Base-by-base conservation (phyloP, 208 protist species). In the Acanthamoeba triangularis region DNA sequence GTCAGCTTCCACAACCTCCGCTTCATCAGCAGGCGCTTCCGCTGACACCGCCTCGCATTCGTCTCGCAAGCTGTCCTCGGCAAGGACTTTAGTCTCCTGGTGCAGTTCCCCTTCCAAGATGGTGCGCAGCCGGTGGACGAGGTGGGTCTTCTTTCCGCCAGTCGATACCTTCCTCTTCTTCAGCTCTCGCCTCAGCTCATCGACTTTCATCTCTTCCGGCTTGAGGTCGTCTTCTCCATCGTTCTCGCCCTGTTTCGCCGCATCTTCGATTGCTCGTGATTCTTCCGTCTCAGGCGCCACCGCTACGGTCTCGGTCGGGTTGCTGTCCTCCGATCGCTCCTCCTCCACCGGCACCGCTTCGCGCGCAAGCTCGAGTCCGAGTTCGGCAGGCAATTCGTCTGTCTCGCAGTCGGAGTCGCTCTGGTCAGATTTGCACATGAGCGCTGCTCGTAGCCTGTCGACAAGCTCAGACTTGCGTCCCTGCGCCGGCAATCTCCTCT, bases 401-500 rank as follows among this genome's bases (percentile, higher is more conserved):
- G 69, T n/a, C n/a, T n/a, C n/a, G 63, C n/a, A 25, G 63, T 72
- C 63, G 8, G 20, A 11, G 49, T 52, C 49, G 49, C 49, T 52
- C 11, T 4, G 11, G 49, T 52, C 49, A 52, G 49, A 7, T 7
- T 7, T 69, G 16, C 14, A 7, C 7, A n/a, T 20, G 7, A 74
- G 67, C 18, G 28, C 33, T 33, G 30, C 72, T 37, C 41, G 35
- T 23, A 80, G n/a, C 3, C 78, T 2, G 30, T 56, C 41, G 37
- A 87, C 78, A 11, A 87, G 78, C 78, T 87, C 78, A 20, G 37
- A 8, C 78, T 87, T 87, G 10, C 49, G 37, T 7, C 78, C 78
- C 16, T 3, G 20, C 2, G 28, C 41, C 4, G 20, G 3, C 78
- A 87, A 25, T 1, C 41, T 35, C 44, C 78, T 47, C 20, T 56